Evolutionary conservation across 345 rosid species (phyloP), one percentile per base, ranked within the genome.

Genomic region (Eucalyptus pumila): DNA sequence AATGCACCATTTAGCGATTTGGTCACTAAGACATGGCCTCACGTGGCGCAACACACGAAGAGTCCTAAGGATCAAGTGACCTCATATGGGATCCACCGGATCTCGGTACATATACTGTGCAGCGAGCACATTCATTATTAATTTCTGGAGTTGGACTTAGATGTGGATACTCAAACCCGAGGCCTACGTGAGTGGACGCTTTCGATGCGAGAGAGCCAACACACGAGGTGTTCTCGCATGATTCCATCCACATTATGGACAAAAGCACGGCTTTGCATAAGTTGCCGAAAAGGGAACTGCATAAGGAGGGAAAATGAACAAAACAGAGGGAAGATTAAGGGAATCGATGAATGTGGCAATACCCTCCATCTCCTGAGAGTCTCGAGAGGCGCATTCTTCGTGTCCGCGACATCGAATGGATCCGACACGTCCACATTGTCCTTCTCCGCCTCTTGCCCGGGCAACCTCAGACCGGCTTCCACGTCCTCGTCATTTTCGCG

Each of bases 341-440:
- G 81, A 34, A 42, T 6, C 85, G n/a, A 37, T 14, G 45, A 14
- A 62, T 87, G 37, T n/a, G 72, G 48, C 30, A 26, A 72, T 94
- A 97, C 99, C 97, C 99, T 93, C 99, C 99, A 96, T 58, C 96
- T 92, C 69, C 93, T 93, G 69, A 97, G 97, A 87, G 94, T 92
- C 90, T 95, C 95, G 51, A 85, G 90, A 40, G 99, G 80, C 13
- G 92, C 97, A 85, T 94, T 95, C 91, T 97, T 96, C 89, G 99
- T 95, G 87, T 95, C 92, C 60, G 96, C 90, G 42, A 97, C 92
- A 56, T 95, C 95, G 47, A 96, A 97, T 52, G 98, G 99, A 92
- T 95, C 95, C 9, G 93, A 91, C 44, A 89, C 91, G 17, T 50
- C 94, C 34, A 91, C 92, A 85, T 88, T 91, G 76, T 89, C 90